A percentile compares a stretch with the other conserved stretches of the same genome.
Evolutionary conservation across 1,284 basidiomycete genomes (phyloP).

Genomic region (Leccinum glutinopallens): DNA sequence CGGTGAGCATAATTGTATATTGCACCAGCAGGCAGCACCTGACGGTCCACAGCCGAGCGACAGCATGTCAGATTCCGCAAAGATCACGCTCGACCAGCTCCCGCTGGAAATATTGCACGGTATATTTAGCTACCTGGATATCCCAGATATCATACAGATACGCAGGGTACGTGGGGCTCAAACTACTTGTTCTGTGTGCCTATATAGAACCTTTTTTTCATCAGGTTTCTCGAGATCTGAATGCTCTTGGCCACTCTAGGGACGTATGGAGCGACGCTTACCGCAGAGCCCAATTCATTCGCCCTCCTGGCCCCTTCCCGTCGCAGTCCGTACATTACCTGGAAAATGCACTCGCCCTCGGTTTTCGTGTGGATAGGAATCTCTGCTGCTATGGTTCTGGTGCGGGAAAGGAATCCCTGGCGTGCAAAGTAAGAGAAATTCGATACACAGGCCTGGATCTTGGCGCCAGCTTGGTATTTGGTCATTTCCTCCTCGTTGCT

Average conservation of each 20-base stretch:
- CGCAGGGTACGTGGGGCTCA: constrained; percentile 21
- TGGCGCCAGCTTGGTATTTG: constrained; percentile 17
- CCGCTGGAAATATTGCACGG: constrained; percentile 19
- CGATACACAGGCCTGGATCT: constrained; percentile 15
- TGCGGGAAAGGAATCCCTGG: not conserved
- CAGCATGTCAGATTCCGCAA: not conserved
- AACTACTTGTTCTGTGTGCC: not conserved
- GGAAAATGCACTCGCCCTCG: constrained; percentile 17
- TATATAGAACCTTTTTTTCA: not conserved
- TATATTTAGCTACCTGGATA: constrained; percentile 18
- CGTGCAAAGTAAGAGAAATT: constrained; percentile 14
- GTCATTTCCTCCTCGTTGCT: constrained; percentile 24
- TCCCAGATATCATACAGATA: constrained; percentile 21
- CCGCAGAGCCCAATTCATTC: constrained; percentile 19
- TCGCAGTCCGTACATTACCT: constrained; percentile 19
- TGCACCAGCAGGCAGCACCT: not conserved
- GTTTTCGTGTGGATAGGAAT: constrained; percentile 19
- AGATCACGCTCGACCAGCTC: constrained; percentile 11
- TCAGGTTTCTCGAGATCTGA: constrained; percentile 25
- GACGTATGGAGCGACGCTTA: constrained; percentile 24
- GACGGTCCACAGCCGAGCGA: not conserved
- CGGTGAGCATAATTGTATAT: too few species aligned
- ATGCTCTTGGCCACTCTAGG: constrained; percentile 8
- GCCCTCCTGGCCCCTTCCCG: constrained; percentile 26
- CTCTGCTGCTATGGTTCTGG: not conserved